Conservation (phyloP, 176 grass and related monocot species). For the Zea luxurians region DNA sequence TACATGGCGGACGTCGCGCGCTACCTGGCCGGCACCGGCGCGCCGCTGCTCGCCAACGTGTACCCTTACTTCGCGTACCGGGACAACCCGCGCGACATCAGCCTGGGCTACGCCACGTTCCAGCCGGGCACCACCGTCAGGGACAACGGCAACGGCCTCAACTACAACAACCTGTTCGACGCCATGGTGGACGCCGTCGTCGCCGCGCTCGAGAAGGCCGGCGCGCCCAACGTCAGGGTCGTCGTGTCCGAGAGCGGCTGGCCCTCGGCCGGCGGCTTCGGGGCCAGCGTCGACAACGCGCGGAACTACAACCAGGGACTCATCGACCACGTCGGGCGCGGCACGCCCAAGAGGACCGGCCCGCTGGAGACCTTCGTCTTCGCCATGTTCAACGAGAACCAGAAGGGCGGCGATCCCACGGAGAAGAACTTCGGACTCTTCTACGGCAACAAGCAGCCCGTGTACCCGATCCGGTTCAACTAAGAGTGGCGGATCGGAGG, state of each 20-base stretch:
- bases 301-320: conserved; percentile 66
- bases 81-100: conserved; percentile 33
- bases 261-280: conserved; percentile 60
- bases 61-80: conserved; percentile 70
- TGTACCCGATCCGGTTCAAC: conserved; percentile 45
- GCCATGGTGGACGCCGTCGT: conserved; percentile 53
- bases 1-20: conserved; percentile 38
- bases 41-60: conserved; percentile 62
- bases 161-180: conserved; percentile 62
- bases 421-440: conserved; percentile 64
- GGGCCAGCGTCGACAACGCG: conserved; percentile 44
- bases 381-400: conserved; percentile 78
- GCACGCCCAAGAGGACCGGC: conserved; percentile 49
- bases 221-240: conserved; percentile 12
- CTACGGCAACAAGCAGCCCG: conserved; percentile 43
- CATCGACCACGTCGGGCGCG: conserved; percentile 41
- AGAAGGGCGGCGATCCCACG: conserved; percentile 35
- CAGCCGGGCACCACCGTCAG: conserved; percentile 40
- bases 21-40: conserved; percentile 37
- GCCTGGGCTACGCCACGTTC: conserved; percentile 49
- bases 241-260: conserved; percentile 70
- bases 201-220: conserved; percentile 61
- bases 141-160: conserved; percentile 34
- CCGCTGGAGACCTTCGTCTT: conserved; percentile 51
- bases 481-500: neutral